phyloP scores from a whole-genome alignment of 2,329 filamentous ascomycete species.

The Conoideocrella luteorostrata region DNA sequence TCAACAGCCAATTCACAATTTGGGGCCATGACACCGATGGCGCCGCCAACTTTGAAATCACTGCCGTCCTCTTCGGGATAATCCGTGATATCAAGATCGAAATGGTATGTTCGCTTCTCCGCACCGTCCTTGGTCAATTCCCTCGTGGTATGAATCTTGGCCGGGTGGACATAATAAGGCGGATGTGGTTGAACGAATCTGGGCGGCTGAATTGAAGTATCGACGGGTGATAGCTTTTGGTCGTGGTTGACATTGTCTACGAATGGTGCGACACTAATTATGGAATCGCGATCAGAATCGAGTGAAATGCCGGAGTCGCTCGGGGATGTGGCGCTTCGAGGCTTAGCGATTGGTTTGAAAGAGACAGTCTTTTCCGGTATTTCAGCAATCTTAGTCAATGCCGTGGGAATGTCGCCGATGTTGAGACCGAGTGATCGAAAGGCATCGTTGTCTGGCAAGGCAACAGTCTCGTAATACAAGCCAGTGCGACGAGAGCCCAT shows the following conservation, averaged over 20 bases:
- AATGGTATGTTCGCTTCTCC: constrained; percentile 96
- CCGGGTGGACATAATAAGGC: constrained; percentile 85
- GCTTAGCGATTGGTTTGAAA: constrained; percentile 51
- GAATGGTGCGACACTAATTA: constrained; percentile 22
- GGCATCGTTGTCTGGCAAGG: constrained; percentile 73
- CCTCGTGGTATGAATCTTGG: constrained; percentile 76
- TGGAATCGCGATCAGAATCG: constrained; percentile 24
- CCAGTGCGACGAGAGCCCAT: constrained; percentile 37
- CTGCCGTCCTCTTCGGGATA: constrained; percentile 79
- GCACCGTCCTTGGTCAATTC: constrained; percentile 84
- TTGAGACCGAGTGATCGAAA: constrained; percentile 74
- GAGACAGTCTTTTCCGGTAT: constrained; percentile 71
- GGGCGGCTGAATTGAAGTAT: constrained; percentile 67
- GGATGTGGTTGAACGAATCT: constrained; percentile 90
- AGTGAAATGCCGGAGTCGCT: constrained; percentile 44
- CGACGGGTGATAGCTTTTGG: constrained; percentile 28
- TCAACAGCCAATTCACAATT: constrained; percentile 75
- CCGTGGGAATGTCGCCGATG: constrained; percentile 66
- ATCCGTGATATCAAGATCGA: constrained; percentile 92
- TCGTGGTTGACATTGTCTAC: constrained; percentile 16
- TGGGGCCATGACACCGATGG: constrained; percentile 86
- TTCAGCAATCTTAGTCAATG: constrained; percentile 63
- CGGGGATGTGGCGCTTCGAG: constrained; percentile 30
- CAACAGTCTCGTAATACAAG: constrained; percentile 45
- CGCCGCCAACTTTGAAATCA: constrained; percentile 94